A percentile compares a stretch with the other conserved stretches of the same genome.
Evolutionary conservation across 768 basidiomycete species (phyloP).

Genomic region (Galerina sulciceps): DNA sequence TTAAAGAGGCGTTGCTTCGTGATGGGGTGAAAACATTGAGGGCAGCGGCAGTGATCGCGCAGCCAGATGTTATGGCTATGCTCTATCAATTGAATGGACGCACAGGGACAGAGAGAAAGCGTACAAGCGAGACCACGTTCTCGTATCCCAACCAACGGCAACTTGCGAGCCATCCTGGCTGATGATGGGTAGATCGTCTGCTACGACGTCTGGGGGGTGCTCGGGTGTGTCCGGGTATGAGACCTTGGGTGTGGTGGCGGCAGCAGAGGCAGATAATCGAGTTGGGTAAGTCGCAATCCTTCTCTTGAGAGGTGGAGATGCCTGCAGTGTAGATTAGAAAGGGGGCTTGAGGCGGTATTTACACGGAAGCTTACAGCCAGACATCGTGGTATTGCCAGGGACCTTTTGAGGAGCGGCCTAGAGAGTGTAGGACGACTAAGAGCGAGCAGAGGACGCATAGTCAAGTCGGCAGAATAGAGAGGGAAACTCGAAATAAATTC

Average conservation of each 20-base stretch:
- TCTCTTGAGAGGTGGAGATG: background rate
- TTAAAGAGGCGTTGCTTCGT: constrained; percentile 92
- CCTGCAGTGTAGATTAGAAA: background rate
- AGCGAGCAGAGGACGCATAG: background rate
- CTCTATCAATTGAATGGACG: background rate
- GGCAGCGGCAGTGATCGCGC: constrained; percentile 90
- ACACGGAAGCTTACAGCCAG: background rate
- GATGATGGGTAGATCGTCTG: constrained; percentile 54
- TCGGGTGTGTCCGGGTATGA: constrained; percentile 17
- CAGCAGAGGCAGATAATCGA: constrained; percentile 25
- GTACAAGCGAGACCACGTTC: constrained; percentile 78
- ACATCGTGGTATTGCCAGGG: background rate
- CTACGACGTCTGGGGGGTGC: constrained; percentile 28
- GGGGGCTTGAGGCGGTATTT: background rate
- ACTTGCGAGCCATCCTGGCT: constrained; percentile 65
- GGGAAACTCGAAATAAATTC: no score
- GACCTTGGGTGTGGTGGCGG: constrained; percentile 18
- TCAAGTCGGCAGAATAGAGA: background rate
- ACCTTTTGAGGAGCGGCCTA: background rate
- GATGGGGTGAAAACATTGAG: constrained; percentile 81
- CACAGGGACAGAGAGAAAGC: constrained; percentile 29
- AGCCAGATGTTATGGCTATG: constrained; percentile 89
- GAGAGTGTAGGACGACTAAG: background rate
- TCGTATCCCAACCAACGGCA: constrained; percentile 73
- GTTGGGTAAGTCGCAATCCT: constrained; percentile 4